Percentiles rank a stretch among this genome's conserved stretches.
Conservation (phyloP, 2,329 filamentous ascomycete species). For the Fusarium torulosum region DNA sequence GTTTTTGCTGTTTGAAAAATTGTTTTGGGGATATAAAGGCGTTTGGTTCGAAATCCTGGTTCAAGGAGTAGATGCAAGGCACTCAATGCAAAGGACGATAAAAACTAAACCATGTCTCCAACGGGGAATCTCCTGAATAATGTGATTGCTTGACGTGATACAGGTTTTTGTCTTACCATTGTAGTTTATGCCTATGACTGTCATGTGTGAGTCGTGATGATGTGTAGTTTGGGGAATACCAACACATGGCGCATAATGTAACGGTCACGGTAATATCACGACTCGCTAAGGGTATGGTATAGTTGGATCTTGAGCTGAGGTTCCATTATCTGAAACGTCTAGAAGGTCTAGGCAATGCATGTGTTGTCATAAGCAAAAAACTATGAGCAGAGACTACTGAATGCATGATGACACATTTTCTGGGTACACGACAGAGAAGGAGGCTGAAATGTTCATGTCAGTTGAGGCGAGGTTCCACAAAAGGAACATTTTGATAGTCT, state of each 20-base stretch:
- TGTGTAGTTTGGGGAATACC: conserved; percentile 4
- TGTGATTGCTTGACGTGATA: conserved; percentile 17
- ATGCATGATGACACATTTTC: conserved; percentile 40
- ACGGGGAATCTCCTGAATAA: neutral
- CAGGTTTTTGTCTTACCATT: conserved; percentile 14
- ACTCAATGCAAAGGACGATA: conserved; percentile 49
- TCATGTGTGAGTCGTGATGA: conserved; percentile 18
- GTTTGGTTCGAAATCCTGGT: conserved; percentile 50
- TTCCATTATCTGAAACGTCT: conserved; percentile 38
- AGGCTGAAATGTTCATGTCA: neutral
- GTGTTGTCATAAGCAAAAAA: conserved; percentile 32
- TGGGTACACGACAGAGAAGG: conserved; percentile 17
- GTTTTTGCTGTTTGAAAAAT: conserved; percentile 42
- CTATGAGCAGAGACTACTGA: conserved; percentile 21
- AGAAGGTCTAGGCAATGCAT: conserved; percentile 34
- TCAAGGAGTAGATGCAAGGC: conserved; percentile 48
- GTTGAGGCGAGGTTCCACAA: conserved; percentile 33
- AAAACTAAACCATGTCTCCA: conserved; percentile 31
- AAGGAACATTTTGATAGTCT: conserved; percentile 14
- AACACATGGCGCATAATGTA: conserved; percentile 22
- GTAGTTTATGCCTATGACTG: conserved; percentile 26
- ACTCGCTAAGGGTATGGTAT: conserved; percentile 20
- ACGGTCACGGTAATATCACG: conserved; percentile 19
- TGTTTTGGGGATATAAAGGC: conserved; percentile 44
- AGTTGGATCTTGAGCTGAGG: conserved; percentile 19